Conservation (phyloP, 495 filamentous ascomycete species). For the Xylaria flabelliformis region DNA sequence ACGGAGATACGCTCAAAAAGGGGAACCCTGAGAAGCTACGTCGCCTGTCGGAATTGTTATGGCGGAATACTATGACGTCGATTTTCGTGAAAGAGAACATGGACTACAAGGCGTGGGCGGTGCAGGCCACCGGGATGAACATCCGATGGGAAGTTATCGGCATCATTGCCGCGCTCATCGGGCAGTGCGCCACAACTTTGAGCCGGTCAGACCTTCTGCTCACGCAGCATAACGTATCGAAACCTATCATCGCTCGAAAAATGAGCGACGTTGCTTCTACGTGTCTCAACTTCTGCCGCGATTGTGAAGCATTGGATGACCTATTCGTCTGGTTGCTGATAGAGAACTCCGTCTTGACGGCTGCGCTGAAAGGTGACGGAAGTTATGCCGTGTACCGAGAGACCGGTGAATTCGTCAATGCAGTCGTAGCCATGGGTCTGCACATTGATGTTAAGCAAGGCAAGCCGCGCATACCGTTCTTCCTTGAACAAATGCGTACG, state of each 20-base stretch:
- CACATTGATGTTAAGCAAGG: constrained; percentile 37
- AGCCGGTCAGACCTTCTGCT: constrained; percentile 32
- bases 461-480: constrained; percentile 36
- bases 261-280: constrained; percentile 39
- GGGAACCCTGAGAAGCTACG: constrained; percentile 41
- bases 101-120: constrained; percentile 37
- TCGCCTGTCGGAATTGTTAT: constrained; percentile 38
- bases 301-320: constrained; percentile 39
- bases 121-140: constrained; percentile 36
- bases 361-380: constrained; percentile 35
- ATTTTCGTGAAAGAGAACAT: constrained; percentile 35
- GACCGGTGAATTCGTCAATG: constrained; percentile 35
- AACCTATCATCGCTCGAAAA: constrained; percentile 32
- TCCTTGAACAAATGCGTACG: constrained; percentile 36
- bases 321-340: constrained; percentile 40
- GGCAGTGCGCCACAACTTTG: constrained; percentile 37
- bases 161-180: constrained; percentile 40
- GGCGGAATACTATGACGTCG: constrained; percentile 40
- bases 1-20: constrained; percentile 32
- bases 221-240: constrained; percentile 33
- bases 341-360: constrained; percentile 36
- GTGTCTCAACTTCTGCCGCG: constrained; percentile 40
- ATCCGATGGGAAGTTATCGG: constrained; percentile 45
- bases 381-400: constrained; percentile 37
- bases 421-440: constrained; percentile 37